Conservation (phyloP, 140 eudicot species). For the Bidens hawaiensis region DNA sequence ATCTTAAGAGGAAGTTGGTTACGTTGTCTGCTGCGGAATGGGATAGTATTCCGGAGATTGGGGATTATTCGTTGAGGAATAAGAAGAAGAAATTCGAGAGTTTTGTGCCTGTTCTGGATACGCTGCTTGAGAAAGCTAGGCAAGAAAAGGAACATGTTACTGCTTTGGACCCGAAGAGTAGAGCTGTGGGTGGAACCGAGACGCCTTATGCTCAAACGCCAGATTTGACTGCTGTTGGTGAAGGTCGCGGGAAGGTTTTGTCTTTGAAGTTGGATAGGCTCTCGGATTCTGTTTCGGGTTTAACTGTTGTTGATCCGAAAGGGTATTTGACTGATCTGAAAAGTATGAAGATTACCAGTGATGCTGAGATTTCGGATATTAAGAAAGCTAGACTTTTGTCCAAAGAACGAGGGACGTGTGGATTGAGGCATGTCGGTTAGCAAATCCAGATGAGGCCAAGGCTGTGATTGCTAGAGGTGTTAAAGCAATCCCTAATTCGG, state of each 20-base stretch:
- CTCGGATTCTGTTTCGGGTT: conserved; percentile 83
- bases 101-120: conserved; percentile 87
- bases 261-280: conserved; percentile 77
- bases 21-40: conserved; percentile 63
- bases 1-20: conserved; percentile 67
- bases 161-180: conserved; percentile 85
- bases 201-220: conserved; percentile 92
- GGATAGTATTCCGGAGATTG: conserved; percentile 94
- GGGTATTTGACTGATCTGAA: conserved; percentile 89
- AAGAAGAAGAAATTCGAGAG: conserved; percentile 94
- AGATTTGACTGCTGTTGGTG: conserved; percentile 97
- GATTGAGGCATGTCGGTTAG: conserved; percentile 86
- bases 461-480: conserved; percentile 91
- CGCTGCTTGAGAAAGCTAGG: conserved; percentile 85
- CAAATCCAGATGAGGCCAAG: conserved; percentile 72
- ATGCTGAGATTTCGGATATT: conserved; percentile 91
- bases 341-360: conserved; percentile 94
- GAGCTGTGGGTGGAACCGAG: conserved; percentile 87
- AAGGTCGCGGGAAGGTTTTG: conserved; percentile 91
- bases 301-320: conserved; percentile 87
- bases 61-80: conserved; percentile 84
- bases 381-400: conserved; percentile 81
- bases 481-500: conserved; percentile 83
- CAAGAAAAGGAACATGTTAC: conserved; percentile 88
- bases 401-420: conserved; percentile 91